Evolutionary conservation across 805 yeast genomes (phyloP), one percentile per base, ranked within the genome.

Genomic region (Candida boleticola): DNA sequence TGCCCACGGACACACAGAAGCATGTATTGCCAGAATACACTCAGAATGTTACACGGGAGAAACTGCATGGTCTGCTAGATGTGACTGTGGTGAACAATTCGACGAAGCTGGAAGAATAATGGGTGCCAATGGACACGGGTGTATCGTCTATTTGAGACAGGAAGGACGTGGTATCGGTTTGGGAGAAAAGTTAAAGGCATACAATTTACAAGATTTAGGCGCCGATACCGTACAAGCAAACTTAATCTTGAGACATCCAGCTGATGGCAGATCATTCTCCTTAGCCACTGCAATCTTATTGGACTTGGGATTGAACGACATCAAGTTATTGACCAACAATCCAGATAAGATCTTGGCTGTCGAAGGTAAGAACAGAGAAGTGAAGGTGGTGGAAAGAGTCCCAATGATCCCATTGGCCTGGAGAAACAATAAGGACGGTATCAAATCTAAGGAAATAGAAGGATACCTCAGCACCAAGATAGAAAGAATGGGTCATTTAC

Each of bases 21-120:
- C 81, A 3, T 81, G 83, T 1, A 64, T 92, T 48, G 96, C 85
- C 3, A 74, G 99, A 46, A 89, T 93, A 51, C 99, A 93, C 60
- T 85, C 96, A 3, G 99, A 93, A 60, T 93, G 99, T 64, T 93
- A 92, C 68, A 93, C 99, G 0, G 99, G 99, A 2, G 99, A 93
- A 60, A 93, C 97, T 1, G 98, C 97, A 7, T 93, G 99, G 99
- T 82, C 92, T 44, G 98, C 99, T 1, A 77, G 99, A 42, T 93
- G 99, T 64, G 99, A 93, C 64, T 93, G 99, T 66, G 99, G 99
- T 17, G 99, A 93, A 64, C 99, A 93, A 68, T 87, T 93, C 55
- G 97, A 93, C 63, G 97, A 95, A 64, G 98, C 98, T 1, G 99
- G 97, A 6, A 76, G 95, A 48, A 63, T 89, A 33, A 93, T 93